Evolutionary conservation across 495 filamentous ascomycete genomes (phyloP).

Genomic region (Xylaria castorea): DNA sequence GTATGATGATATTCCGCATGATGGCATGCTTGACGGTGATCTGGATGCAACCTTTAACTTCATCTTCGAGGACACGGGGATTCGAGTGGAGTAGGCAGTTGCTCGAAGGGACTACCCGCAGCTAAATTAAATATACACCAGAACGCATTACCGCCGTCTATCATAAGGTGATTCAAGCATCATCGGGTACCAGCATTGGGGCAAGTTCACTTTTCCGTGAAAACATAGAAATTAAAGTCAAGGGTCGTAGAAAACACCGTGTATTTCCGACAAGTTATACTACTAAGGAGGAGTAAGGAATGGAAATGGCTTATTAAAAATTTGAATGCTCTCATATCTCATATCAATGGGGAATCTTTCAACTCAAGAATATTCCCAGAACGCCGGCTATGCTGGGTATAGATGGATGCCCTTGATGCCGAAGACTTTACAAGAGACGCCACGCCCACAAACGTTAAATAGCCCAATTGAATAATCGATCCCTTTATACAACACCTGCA

Average conservation of each 20-base stretch:
- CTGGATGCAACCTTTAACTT: not conserved
- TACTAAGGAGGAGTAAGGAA: not conserved
- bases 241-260: not conserved
- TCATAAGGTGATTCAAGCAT: not conserved
- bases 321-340: constrained; percentile 22
- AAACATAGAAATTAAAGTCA: not conserved
- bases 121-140: not conserved
- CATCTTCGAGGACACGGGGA: not conserved
- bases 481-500: not conserved
- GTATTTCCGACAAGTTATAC: not conserved
- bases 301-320: not conserved
- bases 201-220: not conserved
- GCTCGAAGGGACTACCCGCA: not conserved
- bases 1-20: not conserved
- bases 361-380: constrained; percentile 18
- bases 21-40: not conserved
- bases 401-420: constrained; percentile 25
- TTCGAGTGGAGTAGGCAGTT: not conserved
- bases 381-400: constrained; percentile 32
- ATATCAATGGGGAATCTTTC: constrained; percentile 11
- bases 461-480: not conserved
- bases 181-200: not conserved
- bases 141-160: not conserved
- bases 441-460: constrained; percentile 9
- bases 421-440: not conserved